A percentile compares a stretch with the other conserved stretches of the same genome.
Conservation (phyloP, 345 rosid genomes). For the Corchorus olitorius region DNA sequence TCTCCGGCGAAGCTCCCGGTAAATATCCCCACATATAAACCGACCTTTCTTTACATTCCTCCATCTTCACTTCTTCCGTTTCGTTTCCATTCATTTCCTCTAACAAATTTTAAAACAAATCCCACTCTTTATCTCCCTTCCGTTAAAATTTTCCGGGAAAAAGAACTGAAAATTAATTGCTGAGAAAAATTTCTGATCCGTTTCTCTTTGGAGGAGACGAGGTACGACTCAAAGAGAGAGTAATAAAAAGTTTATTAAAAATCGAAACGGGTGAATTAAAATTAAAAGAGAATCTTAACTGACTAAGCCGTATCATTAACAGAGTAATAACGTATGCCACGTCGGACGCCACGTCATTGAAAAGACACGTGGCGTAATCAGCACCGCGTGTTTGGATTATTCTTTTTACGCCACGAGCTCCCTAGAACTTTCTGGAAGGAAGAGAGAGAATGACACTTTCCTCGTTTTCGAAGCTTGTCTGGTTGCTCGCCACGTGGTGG, state of each 20-base stretch:
- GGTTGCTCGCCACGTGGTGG: slow-evolving; percentile 42
- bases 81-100: slow-evolving; percentile 40
- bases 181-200: not conserved
- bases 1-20: slow-evolving; percentile 65
- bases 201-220: not conserved
- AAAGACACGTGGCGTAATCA: slow-evolving; percentile 39
- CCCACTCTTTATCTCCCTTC: not conserved
- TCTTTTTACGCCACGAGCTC: slow-evolving; percentile 24
- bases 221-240: not conserved
- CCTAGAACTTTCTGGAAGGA: slow-evolving; percentile 63
- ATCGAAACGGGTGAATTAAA: not conserved
- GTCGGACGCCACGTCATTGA: slow-evolving; percentile 44
- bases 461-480: slow-evolving; percentile 10
- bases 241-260: not conserved
- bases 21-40: slow-evolving; percentile 82
- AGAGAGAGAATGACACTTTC: not conserved
- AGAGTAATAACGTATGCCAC: slow-evolving; percentile 44
- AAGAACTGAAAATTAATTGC: not conserved
- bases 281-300: not conserved
- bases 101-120: not conserved
- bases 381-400: slow-evolving; percentile 38
- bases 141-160: not conserved
- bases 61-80: slow-evolving; percentile 33
- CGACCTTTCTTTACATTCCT: slow-evolving; percentile 31
- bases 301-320: slow-evolving; percentile 47